Evolutionary conservation across 176 grass and related monocot species (phyloP), one percentile per base, ranked within the genome.

Genomic region (Rhynchospora tenuis): DNA sequence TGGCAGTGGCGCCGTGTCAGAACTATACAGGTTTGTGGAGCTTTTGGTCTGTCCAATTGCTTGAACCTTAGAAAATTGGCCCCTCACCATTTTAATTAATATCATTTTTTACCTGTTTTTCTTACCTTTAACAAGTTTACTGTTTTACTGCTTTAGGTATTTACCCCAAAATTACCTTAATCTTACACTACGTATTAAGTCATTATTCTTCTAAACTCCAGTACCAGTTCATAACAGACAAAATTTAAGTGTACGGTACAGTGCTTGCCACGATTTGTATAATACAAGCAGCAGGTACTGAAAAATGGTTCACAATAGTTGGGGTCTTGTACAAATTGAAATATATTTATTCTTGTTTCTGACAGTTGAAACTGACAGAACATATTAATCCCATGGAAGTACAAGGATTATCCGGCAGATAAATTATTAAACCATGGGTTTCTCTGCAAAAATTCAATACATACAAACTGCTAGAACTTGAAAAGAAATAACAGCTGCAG

Each of bases 1-100:
- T 98, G 95, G 95, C 95, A 98, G 81, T 98, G 92, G 95, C 92
- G 95, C 51, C 89, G 95, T 11, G 89, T 98, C 16, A 88, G 95
- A 62, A 98, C 95, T 73, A 76, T 93, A 60, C 92, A 98, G 79
- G 79, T 82, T 65, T 33, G 26, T 38, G 42, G 20, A 77, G 42
- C 22, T 77, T 12, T n/a, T 79, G 54, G 65, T 64, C 28, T 64
- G 8, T 29, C 10, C 26, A 13, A 64, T 64, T 11, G 7, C 7
- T 11, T 9, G 6, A 62, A 62, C 7, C 59, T 24, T 62, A 62
- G 17, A 27, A 51, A 51, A 38, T 38, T 13, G 48, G 1, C 48
- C 11, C 11, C 0, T 51, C 48, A 51, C 48, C 4, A 51, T 51
- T 33, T 43, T 70, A 68, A 17, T 7, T 38, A 17, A 33, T 68